Evolutionary conservation across 179 eudicot genomes (phyloP).

Genomic region (Beta macrorhiza): DNA sequence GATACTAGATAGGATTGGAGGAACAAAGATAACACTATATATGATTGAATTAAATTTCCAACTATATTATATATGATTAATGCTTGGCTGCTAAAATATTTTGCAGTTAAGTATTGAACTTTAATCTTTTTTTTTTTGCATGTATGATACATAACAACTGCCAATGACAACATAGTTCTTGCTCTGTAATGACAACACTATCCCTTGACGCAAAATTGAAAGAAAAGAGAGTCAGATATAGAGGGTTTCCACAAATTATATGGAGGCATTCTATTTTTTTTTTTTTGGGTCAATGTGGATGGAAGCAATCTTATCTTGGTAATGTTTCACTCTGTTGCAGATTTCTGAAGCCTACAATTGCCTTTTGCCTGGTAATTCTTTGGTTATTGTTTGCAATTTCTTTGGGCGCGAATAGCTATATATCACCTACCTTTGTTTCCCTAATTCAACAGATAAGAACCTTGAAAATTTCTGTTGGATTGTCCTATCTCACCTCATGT

Average conservation of each 20-base stretch:
- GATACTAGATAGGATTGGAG: too few species aligned
- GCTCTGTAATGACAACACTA: not conserved
- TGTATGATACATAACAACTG: not conserved
- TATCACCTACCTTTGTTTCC: not conserved
- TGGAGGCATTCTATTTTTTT: not conserved
- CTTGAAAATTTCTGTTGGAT: not conserved
- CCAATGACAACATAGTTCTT: not conserved
- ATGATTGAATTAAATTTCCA: too few species aligned
- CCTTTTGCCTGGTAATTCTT: conserved; percentile 48
- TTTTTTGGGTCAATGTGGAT: not conserved
- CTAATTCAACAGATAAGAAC: not conserved
- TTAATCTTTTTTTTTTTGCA: not conserved
- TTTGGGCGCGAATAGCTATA: not conserved
- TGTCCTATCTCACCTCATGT: not conserved
- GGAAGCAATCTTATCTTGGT: not conserved
- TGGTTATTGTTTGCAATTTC: not conserved
- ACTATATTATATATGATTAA: not conserved
- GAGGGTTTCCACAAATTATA: not conserved
- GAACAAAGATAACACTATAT: not conserved
- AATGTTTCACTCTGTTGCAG: conserved; percentile 33
- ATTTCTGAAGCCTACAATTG: conserved; percentile 71
- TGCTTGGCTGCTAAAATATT: not conserved
- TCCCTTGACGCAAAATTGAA: not conserved
- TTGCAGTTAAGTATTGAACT: not conserved
- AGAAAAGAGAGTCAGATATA: not conserved